phyloP scores from a whole-genome alignment of 1,284 basidiomycete species.

The Schizophyllum commune region DNA sequence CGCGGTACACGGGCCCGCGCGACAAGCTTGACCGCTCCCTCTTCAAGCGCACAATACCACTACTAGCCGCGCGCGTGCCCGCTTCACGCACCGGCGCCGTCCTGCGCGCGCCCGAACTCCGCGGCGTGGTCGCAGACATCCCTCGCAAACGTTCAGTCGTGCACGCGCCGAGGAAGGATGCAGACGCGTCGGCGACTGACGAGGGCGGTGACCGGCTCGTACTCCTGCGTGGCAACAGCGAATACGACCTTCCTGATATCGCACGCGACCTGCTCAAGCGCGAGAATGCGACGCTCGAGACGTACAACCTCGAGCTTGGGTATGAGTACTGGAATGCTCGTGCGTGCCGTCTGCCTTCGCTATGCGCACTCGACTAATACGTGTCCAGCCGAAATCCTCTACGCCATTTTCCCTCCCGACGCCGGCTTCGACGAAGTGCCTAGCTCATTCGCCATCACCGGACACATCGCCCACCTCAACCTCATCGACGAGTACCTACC shows the following conservation, averaged over 20 bases:
- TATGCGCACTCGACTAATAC: no score
- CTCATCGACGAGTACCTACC: slow-evolving; percentile 86
- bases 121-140: slow-evolving; percentile 44
- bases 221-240: slow-evolving; percentile 28
- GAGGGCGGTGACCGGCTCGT: slow-evolving; percentile 36
- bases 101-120: slow-evolving; percentile 27
- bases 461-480: slow-evolving; percentile 68
- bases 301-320: slow-evolving; percentile 55
- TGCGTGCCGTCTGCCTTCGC: slow-evolving; percentile 23
- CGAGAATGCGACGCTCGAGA: slow-evolving; percentile 47
- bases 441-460: not conserved
- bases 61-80: slow-evolving; percentile 62
- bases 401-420: not conserved
- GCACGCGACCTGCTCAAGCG: slow-evolving; percentile 46
- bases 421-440: not conserved
- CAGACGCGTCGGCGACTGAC: slow-evolving; percentile 51
- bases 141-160: slow-evolving; percentile 59
- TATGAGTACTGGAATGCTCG: slow-evolving; percentile 86
- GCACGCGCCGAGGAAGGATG: slow-evolving; percentile 38
- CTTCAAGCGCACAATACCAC: slow-evolving; percentile 56
- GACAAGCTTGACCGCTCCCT: slow-evolving; percentile 47
- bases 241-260: slow-evolving; percentile 57
- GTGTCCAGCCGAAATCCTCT: slow-evolving; percentile 7
- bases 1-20: slow-evolving; percentile 29
- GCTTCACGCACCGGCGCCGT: slow-evolving; percentile 48